Evolutionary conservation across 2,329 filamentous ascomycete genomes (phyloP), one percentile per base, ranked within the genome.

Genomic region (Colletotrichum orchidophilum): DNA sequence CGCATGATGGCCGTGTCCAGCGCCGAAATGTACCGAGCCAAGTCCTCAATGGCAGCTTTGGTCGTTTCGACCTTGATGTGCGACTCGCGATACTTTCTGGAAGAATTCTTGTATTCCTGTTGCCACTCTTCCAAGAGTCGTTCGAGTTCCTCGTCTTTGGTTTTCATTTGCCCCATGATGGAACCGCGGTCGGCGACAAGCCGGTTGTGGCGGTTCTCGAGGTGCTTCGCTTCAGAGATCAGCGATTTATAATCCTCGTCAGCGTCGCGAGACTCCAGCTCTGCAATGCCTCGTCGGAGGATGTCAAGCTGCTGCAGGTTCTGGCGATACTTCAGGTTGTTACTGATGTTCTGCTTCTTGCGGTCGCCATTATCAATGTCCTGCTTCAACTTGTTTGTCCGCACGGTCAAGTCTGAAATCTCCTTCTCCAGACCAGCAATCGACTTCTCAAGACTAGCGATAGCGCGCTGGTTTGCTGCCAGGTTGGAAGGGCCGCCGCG

Each of bases 1-100:
- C 94, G 94, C 94, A 99, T 98, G 78, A 99, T 97, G 57, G 96
- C 97, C 78, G 96, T 94, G 84, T 98, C 96, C 13, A 99, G 88
- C 8, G 96, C 96, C 11, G 90, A 87, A 53, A 90, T 88, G 79
- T 97, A 98, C 50, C 94, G 92, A 7, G 88, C 92, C 42, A 99
- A 85, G 79, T 99, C 96, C 68, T 97, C 94, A 65, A 97, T 94
- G 3, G 95, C 96, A 3, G 95, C 96, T 81, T 95, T 97, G 59
- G 94, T 98, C 0, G 95, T 97, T 83, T 92, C 94, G 1, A 97
- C 94, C 75, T 93, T 93, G 83, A 98, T 94, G 80, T 97, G 94
- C 7, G 93, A 89, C 83, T 97, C 92, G 75, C 94, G 94, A 83
- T 95, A 98, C 75, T 93, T 92, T 50, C 86, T 81, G 53, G 91